Conservation (phyloP, 805 yeast species). For the Pichia membranifaciens region DNA sequence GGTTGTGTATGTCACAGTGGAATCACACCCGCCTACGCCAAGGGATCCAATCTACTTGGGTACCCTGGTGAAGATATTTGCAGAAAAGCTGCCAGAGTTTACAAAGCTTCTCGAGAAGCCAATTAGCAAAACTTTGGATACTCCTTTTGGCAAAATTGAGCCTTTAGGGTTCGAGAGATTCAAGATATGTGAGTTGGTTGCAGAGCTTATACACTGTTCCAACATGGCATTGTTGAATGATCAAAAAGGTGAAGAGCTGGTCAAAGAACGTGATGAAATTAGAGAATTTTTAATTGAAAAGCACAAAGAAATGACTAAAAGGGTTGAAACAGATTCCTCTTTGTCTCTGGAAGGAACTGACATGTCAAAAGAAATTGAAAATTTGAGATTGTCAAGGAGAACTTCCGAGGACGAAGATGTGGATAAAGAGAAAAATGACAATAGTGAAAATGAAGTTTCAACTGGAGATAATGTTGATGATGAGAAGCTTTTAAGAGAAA, state of each 20-base stretch:
- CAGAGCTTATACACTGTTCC: constrained; percentile 94
- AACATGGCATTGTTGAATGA: constrained; percentile 90
- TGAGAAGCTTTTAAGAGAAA: constrained; percentile 37
- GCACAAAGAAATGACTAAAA: constrained; percentile 23
- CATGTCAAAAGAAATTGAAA: constrained; percentile 30
- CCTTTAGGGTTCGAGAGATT: constrained; percentile 89
- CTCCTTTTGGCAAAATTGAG: constrained; percentile 61
- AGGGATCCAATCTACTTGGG: constrained; percentile 94
- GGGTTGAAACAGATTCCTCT: constrained; percentile 25
- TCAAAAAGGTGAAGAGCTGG: constrained; percentile 60
- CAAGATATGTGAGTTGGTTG: constrained; percentile 85
- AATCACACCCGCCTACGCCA: constrained; percentile 86
- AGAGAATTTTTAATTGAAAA: constrained; percentile 42
- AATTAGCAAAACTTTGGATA: constrained; percentile 38
- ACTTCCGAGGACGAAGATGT: constrained; percentile 6
- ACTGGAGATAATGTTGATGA: constrained; percentile 18
- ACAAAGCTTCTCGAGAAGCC: constrained; percentile 48
- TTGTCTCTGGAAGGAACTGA: constrained; percentile 29
- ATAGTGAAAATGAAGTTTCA: background rate
- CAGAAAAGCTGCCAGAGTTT: constrained; percentile 67
- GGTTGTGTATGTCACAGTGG: constrained; percentile 72
- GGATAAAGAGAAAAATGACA: background rate
- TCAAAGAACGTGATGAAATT: constrained; percentile 60
- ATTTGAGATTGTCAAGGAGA: constrained; percentile 24
- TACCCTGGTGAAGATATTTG: constrained; percentile 69